A percentile compares a stretch with the other conserved stretches of the same genome.
Conservation (phyloP, 495 filamentous ascomycete genomes). For the Aspergillus diversus region DNA sequence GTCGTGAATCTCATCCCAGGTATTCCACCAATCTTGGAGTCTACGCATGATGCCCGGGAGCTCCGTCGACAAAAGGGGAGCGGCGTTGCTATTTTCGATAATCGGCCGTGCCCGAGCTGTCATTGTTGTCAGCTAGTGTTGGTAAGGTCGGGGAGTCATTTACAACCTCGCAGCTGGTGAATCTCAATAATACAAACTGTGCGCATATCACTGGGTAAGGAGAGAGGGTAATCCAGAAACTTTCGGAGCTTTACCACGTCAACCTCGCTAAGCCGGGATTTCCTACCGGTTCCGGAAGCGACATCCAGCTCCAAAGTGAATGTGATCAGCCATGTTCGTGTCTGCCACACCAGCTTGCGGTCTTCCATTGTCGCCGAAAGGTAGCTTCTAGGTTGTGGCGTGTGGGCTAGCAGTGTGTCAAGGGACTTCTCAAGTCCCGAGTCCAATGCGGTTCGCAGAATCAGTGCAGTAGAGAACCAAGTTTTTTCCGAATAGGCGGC, state of each 20-base stretch:
- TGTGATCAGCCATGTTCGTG: slow-evolving; percentile 46
- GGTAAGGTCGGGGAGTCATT: neutral
- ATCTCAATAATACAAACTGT: slow-evolving; percentile 47
- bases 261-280: slow-evolving; percentile 47
- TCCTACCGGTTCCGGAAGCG: slow-evolving; percentile 47
- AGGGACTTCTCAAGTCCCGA: slow-evolving; percentile 48
- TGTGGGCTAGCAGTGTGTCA: slow-evolving; percentile 42
- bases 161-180: slow-evolving; percentile 44
- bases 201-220: slow-evolving; percentile 46
- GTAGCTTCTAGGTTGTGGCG: slow-evolving; percentile 41
- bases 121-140: neutral
- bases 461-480: slow-evolving; percentile 50
- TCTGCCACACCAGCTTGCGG: slow-evolving; percentile 47
- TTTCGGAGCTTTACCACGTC: slow-evolving; percentile 42
- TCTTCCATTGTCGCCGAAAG: slow-evolving; percentile 46
- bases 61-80: slow-evolving; percentile 38
- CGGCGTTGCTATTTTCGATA: slow-evolving; percentile 36
- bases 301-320: slow-evolving; percentile 49
- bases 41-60: slow-evolving; percentile 42
- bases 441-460: slow-evolving; percentile 46
- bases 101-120: slow-evolving; percentile 37
- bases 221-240: slow-evolving; percentile 48
- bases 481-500: slow-evolving; percentile 51
- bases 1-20: slow-evolving; percentile 49
- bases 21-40: slow-evolving; percentile 44